Evolutionary conservation across 306 rosid species (phyloP), one percentile per base, ranked within the genome.

Genomic region (Trifolium pratense): DNA sequence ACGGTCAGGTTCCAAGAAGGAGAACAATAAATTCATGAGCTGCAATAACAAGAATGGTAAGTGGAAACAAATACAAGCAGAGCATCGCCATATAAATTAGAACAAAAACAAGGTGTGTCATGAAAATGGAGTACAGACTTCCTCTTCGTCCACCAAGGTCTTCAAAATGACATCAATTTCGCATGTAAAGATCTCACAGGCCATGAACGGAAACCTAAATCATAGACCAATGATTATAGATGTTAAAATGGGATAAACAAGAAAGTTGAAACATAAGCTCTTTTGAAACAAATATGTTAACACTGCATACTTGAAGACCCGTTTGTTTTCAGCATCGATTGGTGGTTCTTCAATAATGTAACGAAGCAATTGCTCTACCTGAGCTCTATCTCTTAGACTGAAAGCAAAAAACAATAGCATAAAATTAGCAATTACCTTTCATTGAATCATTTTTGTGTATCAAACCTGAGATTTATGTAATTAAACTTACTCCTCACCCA

Each of bases 91-190:
- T 7, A 14, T 52, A 9, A 77, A 49, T 53, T 48, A 57, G 68
- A 26, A 6, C 13, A 48, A 21, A 40, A 36, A n/a, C n/a, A 51
- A 57, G 61, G 52, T 21, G 56, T 20, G 66, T 34, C 67, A 59
- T 66, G 14, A 75, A 69, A 48, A 17, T 10, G 18, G 58, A 66
- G 66, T 68, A 48, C 25, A 48, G 66, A 94, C 99, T 97, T 94
- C 96, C 81, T 89, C 93, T 84, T 94, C 99, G 75, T 94, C 99
- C 63, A 88, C 99, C 80, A 94, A 78, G 79, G 97, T 86, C 96
- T 94, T 94, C 84, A 94, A 85, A 80, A 94, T 94, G 78, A 94
- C 99, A 79, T 94, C 99, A 86, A 91, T 94, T 88, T 94, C 97
- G 81, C 99, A 94, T 14, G 96, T 94, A 66, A 94, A 94, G 74